Percentiles rank a stretch among this genome's conserved stretches.
phyloP scores from a whole-genome alignment of 2,329 filamentous ascomycete genomes.

The Colletotrichum musicola region DNA sequence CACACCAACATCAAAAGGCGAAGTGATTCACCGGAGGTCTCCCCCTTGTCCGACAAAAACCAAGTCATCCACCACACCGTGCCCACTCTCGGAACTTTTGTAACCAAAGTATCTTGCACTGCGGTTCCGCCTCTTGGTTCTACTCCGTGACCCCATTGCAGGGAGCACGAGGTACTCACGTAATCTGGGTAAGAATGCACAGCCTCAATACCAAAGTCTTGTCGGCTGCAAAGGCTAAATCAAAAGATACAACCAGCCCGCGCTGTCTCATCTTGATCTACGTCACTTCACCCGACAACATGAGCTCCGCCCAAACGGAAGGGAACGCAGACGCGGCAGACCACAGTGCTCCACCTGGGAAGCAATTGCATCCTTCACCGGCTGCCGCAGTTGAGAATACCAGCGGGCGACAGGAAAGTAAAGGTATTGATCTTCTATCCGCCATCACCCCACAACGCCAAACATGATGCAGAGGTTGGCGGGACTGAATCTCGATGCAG shows the following conservation, averaged over 20 bases:
- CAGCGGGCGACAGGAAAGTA: too few species aligned
- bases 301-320: constrained; percentile 5
- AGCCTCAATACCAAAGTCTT: neutral
- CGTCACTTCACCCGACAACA: neutral
- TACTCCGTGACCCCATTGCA: neutral
- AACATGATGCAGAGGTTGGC: too few species aligned
- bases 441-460: too few species aligned
- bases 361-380: neutral
- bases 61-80: neutral
- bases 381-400: too few species aligned
- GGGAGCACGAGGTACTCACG: neutral
- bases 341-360: neutral
- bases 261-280: neutral
- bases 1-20: neutral
- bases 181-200: neutral
- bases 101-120: neutral
- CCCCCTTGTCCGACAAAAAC: neutral
- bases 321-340: neutral
- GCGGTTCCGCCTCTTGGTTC: constrained; percentile 10
- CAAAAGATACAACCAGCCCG: neutral
- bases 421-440: too few species aligned
- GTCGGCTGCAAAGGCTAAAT: neutral
- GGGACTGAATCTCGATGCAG: constrained; percentile 5
- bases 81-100: neutral
- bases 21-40: neutral